Evolutionary conservation across 2,329 filamentous ascomycete species (phyloP), one percentile per base, ranked within the genome.

Genomic region (Chaetothyriales sp.): DNA sequence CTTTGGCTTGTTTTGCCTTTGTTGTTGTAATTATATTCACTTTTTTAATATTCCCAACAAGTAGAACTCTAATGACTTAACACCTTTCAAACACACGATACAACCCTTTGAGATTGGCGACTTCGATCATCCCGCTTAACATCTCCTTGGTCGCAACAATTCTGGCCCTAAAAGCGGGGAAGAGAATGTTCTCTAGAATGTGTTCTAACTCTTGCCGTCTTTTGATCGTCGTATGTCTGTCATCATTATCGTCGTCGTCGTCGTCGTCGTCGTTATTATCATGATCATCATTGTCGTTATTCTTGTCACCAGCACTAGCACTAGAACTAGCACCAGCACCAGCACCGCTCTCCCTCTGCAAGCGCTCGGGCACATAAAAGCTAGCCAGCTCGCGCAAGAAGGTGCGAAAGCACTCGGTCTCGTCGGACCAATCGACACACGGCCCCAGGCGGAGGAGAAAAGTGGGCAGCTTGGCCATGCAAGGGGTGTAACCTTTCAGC

Each of bases 81-180:
- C 92, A 96, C 50, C 92, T 73, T 69, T 98, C 92, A 73, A 98
- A 98, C 2, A 96, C 89, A 45, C 86, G 74, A 66, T 98, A 98
- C 52, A 98, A 64, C 0, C 89, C 88, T 66, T 95, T 96, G 53
- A 96, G 67, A 68, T 93, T 87, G 1, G 92, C 90, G 47, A 95
- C 80, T 67, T 98, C 90, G 46, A 94, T 70, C 9, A 95, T 79
- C 0, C 80, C 84, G 48, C 81, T 79, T 68, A 93, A 78, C 60
- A 96, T 68, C 4, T 76, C 74, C 57, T 78, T 83, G 7, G 92
- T 95, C 18, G 86, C 89, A 51, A 96, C 79, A 46, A 98, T 68
- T 51, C 88, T 75, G 4, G 83, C 74, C 64, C 87, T 86, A 62
- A 95, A 86, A 0, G 88, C 86, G 0, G 92, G 92, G 59, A 98